Evolutionary conservation across 2,329 filamentous ascomycete species (phyloP).

Genomic region (Lojkania enalia): DNA sequence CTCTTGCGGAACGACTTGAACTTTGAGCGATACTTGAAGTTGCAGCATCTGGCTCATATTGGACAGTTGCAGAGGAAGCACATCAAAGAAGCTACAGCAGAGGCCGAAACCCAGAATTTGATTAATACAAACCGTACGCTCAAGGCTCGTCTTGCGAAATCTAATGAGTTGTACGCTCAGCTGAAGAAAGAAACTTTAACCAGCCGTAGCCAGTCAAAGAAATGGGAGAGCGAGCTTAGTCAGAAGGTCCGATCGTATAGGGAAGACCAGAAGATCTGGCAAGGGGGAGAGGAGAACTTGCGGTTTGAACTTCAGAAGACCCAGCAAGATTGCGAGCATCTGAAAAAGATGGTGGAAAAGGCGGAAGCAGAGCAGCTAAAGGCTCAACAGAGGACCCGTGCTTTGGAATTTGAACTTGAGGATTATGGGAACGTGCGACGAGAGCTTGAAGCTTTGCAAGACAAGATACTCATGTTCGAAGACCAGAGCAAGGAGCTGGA

Average conservation of each 20-base stretch:
- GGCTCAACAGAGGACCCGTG: constrained; percentile 59
- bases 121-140: constrained; percentile 75
- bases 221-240: constrained; percentile 73
- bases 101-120: constrained; percentile 80
- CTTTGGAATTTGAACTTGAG: constrained; percentile 62
- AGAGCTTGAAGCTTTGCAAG: constrained; percentile 38
- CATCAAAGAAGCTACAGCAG: constrained; percentile 74
- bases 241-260: constrained; percentile 67
- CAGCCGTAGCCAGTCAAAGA: constrained; percentile 72
- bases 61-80: constrained; percentile 75
- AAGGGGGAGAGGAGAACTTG: constrained; percentile 59
- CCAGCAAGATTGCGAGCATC: constrained; percentile 63
- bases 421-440: constrained; percentile 55
- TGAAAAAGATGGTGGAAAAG: constrained; percentile 67
- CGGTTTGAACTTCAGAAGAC: constrained; percentile 62
- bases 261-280: constrained; percentile 71
- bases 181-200: constrained; percentile 73
- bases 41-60: constrained; percentile 81
- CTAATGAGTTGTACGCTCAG: constrained; percentile 70
- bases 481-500: constrained; percentile 50
- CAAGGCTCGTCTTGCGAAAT: constrained; percentile 72
- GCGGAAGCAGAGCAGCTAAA: constrained; percentile 67
- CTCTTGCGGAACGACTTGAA: constrained; percentile 78
- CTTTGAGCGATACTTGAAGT: constrained; percentile 81
- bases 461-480: constrained; percentile 36